Evolutionary conservation across 441 rosid genomes (phyloP).

Genomic region (Dalechampia spathulata): DNA sequence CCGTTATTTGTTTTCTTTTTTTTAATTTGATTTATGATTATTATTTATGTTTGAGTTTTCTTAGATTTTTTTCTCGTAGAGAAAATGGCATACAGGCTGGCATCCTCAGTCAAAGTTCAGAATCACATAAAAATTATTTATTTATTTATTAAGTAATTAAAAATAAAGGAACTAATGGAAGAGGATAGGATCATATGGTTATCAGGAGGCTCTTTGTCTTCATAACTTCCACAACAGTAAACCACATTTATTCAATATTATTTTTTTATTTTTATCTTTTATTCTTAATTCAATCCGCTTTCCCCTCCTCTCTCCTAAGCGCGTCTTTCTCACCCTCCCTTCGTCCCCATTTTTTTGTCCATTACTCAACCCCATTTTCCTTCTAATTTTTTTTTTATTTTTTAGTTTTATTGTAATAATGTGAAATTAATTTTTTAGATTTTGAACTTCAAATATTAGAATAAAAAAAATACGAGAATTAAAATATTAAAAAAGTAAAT

Average conservation of each 20-base stretch:
- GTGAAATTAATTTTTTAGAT: too few relatives aligned
- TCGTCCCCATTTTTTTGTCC: too few relatives aligned
- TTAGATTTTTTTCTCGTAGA: too few relatives aligned
- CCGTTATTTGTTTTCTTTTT: conserved; percentile 10
- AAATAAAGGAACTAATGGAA: not conserved
- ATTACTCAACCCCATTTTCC: too few relatives aligned
- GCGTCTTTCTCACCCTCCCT: too few relatives aligned
- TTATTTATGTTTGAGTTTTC: too few relatives aligned
- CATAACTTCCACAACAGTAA: conserved; percentile 33
- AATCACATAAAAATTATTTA: conserved; percentile 23
- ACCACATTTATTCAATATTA: not conserved
- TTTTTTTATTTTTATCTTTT: too few relatives aligned
- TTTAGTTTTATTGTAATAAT: too few relatives aligned
- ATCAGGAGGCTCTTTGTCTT: conserved; percentile 23
- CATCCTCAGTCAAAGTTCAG: conserved; percentile 46
- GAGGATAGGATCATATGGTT: conserved; percentile 22
- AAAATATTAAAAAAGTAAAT: too few relatives aligned
- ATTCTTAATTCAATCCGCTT: not conserved
- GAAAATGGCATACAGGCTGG: conserved; percentile 68
- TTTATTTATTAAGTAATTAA: conserved; percentile 18
- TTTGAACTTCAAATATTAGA: too few relatives aligned
- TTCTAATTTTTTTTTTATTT: too few relatives aligned
- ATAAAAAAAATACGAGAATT: too few relatives aligned
- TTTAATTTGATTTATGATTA: not conserved
- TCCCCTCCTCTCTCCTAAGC: not conserved